Evolutionary conservation across 805 yeast genomes (phyloP), one percentile per base, ranked within the genome.

Genomic region (Hanseniaspora valbyensis): DNA sequence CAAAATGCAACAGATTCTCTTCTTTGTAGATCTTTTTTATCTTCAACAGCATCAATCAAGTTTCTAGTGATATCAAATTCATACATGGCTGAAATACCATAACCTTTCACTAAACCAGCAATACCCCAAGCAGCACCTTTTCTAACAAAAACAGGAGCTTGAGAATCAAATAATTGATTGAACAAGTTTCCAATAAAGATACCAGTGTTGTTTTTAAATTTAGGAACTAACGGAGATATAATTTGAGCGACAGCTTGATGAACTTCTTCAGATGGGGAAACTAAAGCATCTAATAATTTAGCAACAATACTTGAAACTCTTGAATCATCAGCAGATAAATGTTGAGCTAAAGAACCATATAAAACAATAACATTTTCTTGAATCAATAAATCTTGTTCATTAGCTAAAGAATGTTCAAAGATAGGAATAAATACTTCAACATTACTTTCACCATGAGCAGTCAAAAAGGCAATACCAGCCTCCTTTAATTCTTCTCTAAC

Each of bases 51-150:
- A 40, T 82, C 88, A 5, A 77, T 73, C 54, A 92, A 67, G 40
- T 74, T 75, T 51, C 95, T 74, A 52, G 87, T 78, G 39, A 92
- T 73, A 58, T 86, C 95, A 60, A 76, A 78, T 44, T 82, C 81
- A 10, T 85, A 74, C 48, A 92, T 68, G 0, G 94, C 74, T 53
- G 78, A 73, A 49, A 92, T 78, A 57, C 98, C 98, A 21, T 78
- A 75, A 53, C 99, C 98, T 60, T 85, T 82, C 2, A 84, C 90
- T 41, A 92, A 66, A 55, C 99, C 99, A 21, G 97, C 84, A 58
- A 92, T 75, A 64, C 97, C 98, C 68, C 85, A 88, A 1, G 97
- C 97, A 2, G 96, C 90, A 60, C 97, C 99, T 56, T 90, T 76
- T 61, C 95, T 75, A n/a, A 72, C 69, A 1, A 75, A 74, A 34